Evolutionary conservation across 768 basidiomycete genomes (phyloP), one percentile per base, ranked within the genome.

Genomic region (Mrakia blollopis): DNA sequence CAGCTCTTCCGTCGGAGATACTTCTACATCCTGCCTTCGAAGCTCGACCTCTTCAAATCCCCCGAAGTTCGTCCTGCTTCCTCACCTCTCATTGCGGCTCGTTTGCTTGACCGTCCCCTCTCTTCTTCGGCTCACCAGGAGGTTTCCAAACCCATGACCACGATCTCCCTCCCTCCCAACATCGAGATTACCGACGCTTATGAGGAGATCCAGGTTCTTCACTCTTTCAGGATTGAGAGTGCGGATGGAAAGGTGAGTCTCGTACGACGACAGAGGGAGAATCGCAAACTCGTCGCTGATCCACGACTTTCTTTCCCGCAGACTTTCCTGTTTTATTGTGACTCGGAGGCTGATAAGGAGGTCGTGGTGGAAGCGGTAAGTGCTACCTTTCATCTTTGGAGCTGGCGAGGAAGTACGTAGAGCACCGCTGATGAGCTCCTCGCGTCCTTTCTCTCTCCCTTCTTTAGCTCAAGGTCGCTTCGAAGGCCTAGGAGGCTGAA

Each of bases 271-370:
- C 2, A 2, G 47, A 50, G 47, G 11, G 47, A 50, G 25, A 4
- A n/a, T n/a, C 1, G 28, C 57, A 13, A 57, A 23, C 21, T 13
- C 54, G 54, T 54, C 10, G 28, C 57, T 57, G 57, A 57, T 57
- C 13, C 57, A 9, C 10, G 25, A 13, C 25, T 13, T n/a, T n/a
- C 18, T 57, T 14, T 1, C 57, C 25, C 21, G n/a, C 57, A 57
- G 52, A 68, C 52, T 18, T 76, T 52, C 67, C 61, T 76, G 25
- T 67, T 68, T 10, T 76, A 76, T 30, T 68, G 68, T 32, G 75
- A 76, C 61, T 76, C 75, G n/a, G 75, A 76, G 70, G 32, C 68
- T n/a, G 75, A 76, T 37, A 76, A 76, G 69, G 70, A 62, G 68
- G 65, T 76, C 23, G 75, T 76, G 35, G 47, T 76, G 2, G 75